Conservation (phyloP, 805 yeast genomes). For the Suhomyces sp. region DNA sequence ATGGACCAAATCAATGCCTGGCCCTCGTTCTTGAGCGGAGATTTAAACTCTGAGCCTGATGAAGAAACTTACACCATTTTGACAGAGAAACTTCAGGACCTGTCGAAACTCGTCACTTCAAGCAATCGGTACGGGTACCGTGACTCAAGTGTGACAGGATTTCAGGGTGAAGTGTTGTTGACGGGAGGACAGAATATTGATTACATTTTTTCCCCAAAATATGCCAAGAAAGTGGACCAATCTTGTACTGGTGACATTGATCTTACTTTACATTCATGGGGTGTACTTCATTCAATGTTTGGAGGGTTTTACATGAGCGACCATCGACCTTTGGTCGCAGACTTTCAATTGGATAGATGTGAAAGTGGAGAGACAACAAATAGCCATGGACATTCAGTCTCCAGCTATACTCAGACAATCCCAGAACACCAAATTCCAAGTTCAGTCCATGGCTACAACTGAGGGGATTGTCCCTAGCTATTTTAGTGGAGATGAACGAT, state of each 20-base stretch:
- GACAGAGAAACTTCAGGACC: conserved; percentile 16
- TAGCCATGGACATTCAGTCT: too few species aligned
- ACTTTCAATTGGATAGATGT: conserved; percentile 15
- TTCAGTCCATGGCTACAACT: too few species aligned
- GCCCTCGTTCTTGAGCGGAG: conserved; percentile 35
- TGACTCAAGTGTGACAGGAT: conserved; percentile 33
- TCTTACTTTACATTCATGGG: conserved; percentile 24
- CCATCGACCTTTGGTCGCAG: conserved; percentile 37
- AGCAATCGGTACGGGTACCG: conserved; percentile 29
- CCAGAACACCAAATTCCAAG: too few species aligned
- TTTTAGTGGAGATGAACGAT: too few species aligned
- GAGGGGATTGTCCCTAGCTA: too few species aligned
- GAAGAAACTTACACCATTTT: conserved; percentile 20
- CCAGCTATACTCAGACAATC: too few species aligned
- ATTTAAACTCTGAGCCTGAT: conserved; percentile 25
- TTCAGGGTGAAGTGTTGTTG: conserved; percentile 24
- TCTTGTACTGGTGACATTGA: conserved; percentile 14
- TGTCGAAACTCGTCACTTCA: conserved; percentile 19
- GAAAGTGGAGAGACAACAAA: too few species aligned
- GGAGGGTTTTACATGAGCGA: conserved; percentile 35
- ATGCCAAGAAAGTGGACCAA: conserved; percentile 16
- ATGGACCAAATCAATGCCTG: conserved; percentile 19
- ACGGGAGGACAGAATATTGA: conserved; percentile 33
- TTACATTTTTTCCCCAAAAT: conserved; percentile 30
- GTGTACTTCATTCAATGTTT: conserved; percentile 33